Conservation (phyloP, 2,329 filamentous ascomycete species). For the Talaromyces albobiverticillius region DNA sequence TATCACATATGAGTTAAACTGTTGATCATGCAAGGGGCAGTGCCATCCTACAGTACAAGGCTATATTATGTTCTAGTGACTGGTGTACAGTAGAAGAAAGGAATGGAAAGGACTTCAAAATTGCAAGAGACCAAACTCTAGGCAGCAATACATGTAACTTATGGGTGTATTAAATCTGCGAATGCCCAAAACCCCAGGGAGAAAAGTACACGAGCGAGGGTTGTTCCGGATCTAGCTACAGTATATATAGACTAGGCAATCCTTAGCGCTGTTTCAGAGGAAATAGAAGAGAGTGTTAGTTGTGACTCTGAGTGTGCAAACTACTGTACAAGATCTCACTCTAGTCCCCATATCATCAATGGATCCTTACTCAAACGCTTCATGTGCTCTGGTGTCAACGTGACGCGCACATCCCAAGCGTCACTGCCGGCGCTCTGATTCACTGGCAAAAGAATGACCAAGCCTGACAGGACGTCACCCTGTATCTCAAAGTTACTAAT, state of each 20-base stretch:
- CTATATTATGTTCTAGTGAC: background rate
- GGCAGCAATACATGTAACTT: background rate
- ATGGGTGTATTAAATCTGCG: background rate
- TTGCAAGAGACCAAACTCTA: background rate
- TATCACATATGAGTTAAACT: conserved; percentile 4
- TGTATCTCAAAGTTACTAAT: no score
- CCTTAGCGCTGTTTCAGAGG: background rate
- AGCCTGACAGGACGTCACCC: no score
- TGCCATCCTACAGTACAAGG: conserved; percentile 1
- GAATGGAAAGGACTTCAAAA: background rate
- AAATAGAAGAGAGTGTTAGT: background rate
- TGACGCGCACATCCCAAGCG: no score
- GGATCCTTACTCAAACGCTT: no score
- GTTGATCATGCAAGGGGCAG: background rate
- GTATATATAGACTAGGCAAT: background rate
- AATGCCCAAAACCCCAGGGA: background rate
- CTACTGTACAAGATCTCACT: background rate
- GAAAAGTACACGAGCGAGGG: background rate
- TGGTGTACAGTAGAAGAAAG: background rate
- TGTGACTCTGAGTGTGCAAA: background rate
- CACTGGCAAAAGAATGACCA: no score
- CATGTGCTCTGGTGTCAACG: no score
- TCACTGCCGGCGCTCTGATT: no score
- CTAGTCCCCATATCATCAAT: no score
- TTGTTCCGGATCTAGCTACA: conserved; percentile 1